Evolutionary conservation across 345 rosid genomes (phyloP), one percentile per base, ranked within the genome.

Genomic region (Eutrema heterophyllum): DNA sequence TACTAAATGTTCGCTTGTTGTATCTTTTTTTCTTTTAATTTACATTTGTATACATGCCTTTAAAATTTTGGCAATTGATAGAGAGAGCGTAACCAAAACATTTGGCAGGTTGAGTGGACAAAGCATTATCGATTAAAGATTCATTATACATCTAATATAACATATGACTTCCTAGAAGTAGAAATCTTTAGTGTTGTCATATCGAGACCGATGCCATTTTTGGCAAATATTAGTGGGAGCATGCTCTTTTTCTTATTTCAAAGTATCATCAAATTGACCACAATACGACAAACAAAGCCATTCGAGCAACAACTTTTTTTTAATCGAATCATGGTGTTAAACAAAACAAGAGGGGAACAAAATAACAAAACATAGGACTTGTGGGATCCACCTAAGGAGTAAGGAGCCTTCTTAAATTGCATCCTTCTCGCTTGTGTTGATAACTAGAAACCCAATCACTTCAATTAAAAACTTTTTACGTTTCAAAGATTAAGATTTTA

Each of bases 81-180:
- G 43, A 58, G 50, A 36, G 50, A 46, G 41, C 13, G 11, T 48
- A 46, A 49, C 36, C 8, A 46, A 57, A 64, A 54, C 44, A 67
- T 48, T 18, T 40, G 68, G 62, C 73, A 59, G 63, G 73, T 68
- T 60, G 9, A 75, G 79, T 75, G 74, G 79, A 61, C 40, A 68
- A 61, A 68, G 58, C 56, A 68, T 59, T 51, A 24, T 36, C 5
- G 48, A 33, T 45, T 29, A 15, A 57, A 67, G 30, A 65, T 4
- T 56, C 13, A 10, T 7, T 27, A 62, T 64, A 45, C 59, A 60
- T 36, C 26, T 36, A 14, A 71, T 61, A 21, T 55, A 48, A 45
- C 51, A 49, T 39, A 75, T 26, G 69, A 24, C 49, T 60, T 60
- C 32, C 73, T 62, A 32, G 21, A 40, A 73, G 45, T 60, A 52